Evolutionary conservation across 306 rosid species (phyloP), one percentile per base, ranked within the genome.

Genomic region (Cicer arietinum): DNA sequence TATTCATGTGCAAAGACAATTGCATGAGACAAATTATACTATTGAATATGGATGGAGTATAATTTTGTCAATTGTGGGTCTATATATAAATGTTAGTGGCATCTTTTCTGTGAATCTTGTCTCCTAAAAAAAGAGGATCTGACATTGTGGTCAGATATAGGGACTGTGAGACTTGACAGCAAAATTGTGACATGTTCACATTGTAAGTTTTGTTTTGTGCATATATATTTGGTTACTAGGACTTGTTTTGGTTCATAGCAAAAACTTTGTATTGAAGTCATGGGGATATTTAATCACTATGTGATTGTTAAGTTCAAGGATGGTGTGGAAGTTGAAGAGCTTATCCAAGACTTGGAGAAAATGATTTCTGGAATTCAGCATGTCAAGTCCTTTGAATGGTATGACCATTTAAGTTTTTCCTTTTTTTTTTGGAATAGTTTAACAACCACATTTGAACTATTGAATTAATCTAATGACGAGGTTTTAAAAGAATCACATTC

Each of bases 341-440:
- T 94, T 65, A 43, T 87, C 47, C 78, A 85, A 73, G 91, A 89
- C 57, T 71, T 91, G 85, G 89, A 82, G 87, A 85, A 84, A 46
- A 53, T 94, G 87, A 82, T 87, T 64, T 81, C 92, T 0, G 85
- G 85, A 64, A 75, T 91, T 71, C 88, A 91, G 18, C 64, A 62
- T 60, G 91, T 94, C 53, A 91, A 90, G 80, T 90, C 92, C 77
- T 91, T 89, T 17, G 90, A 93, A 64, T 91, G 97, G 98, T 94
- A 45, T 43, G 50, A 25, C 1, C 10, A 11, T 30, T 3, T 7
- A 10, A 6, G 1, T 46, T 48, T 69, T 11, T 16, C n/a, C n/a
- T n/a, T 5, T 44, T 50, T 22, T 30, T 30, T 30, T 30, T 4
- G 1, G 37, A 30, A 30, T 30, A 30, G 37, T 30, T 30, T 30